Evolutionary conservation across 2,329 filamentous ascomycete species (phyloP), one percentile per base, ranked within the genome.

Genomic region (Fusarium clavum): DNA sequence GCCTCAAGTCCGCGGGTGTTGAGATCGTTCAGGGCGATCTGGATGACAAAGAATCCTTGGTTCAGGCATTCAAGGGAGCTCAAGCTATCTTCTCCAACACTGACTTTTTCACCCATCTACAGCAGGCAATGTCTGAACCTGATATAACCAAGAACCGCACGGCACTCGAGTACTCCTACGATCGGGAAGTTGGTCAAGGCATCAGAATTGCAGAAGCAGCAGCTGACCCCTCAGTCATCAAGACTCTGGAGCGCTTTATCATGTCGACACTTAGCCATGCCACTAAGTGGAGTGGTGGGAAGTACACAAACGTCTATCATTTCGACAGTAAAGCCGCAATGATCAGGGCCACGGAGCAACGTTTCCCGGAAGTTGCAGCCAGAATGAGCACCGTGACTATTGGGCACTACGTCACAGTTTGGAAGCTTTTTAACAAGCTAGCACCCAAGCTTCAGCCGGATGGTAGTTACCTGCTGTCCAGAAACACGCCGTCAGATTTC

Each of bases 61-160:
- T 47, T 45, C 20, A 12, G 9, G 70, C 70, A 4, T 70, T 73
- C 22, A 34, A 55, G 2, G 66, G 57, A 2, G 61, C 69, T n/a
- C 44, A 64, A 5, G 61, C 62, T 22, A 57, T 73, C 29, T 73
- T 69, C 24, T 62, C 58, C 10, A 57, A 65, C 25, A 71, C 65
- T 1, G 68, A 61, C 30, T 60, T 67, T 30, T 67, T 64, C 54
- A 59, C 46, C 18, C 59, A 63, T 30, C 48, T 67, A 38, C 32
- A 52, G 20, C 56, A 70, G 24, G 64, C 52, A 8, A 40, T 48
- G 38, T 45, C 29, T 22, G 29, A 22, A 45, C 12, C 51, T 3
- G 20, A 32, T 22, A 14, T 32, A 13, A 25, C 49, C 7, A 12
- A 53, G 16, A 16, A 40, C 7, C 30, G 16, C 10, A 52, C 30